Evolutionary conservation across 139 green algal species (phyloP).

Genomic region (Closterium sp.): DNA sequence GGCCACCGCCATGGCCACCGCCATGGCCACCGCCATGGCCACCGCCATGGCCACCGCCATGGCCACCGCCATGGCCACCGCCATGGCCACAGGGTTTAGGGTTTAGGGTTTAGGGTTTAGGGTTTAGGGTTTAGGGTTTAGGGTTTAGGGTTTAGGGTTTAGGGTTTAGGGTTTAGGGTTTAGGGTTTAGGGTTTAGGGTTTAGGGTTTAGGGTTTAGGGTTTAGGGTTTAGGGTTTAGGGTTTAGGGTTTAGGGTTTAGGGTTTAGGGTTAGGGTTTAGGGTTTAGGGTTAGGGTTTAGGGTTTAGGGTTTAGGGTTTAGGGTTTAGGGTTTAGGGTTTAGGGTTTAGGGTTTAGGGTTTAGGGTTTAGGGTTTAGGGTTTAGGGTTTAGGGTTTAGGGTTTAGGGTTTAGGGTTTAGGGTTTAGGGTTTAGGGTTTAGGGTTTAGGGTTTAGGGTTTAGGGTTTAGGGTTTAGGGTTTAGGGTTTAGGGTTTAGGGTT

Average conservation of each 20-base stretch:
- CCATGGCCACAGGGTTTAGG: background rate
- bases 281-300: slow-evolving; percentile 28
- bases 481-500: too few relatives aligned
- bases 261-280: slow-evolving; percentile 26
- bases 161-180: slow-evolving; percentile 17
- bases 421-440: too few relatives aligned
- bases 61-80: too few relatives aligned
- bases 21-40: too few relatives aligned
- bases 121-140: slow-evolving; percentile 1
- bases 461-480: too few relatives aligned
- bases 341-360: slow-evolving; percentile 23
- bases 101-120: slow-evolving; percentile 23
- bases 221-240: slow-evolving; percentile 33
- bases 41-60: too few relatives aligned
- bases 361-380: too few relatives aligned
- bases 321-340: slow-evolving; percentile 30
- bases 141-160: slow-evolving; percentile 32
- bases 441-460: too few relatives aligned
- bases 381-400: too few relatives aligned
- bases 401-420: too few relatives aligned
- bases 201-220: slow-evolving; percentile 1
- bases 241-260: slow-evolving; percentile 13
- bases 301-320: slow-evolving; percentile 22
- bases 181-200: background rate
- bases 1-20: too few relatives aligned